phyloP scores from a whole-genome alignment of 345 rosid genomes.

The Pistacia integerrima region DNA sequence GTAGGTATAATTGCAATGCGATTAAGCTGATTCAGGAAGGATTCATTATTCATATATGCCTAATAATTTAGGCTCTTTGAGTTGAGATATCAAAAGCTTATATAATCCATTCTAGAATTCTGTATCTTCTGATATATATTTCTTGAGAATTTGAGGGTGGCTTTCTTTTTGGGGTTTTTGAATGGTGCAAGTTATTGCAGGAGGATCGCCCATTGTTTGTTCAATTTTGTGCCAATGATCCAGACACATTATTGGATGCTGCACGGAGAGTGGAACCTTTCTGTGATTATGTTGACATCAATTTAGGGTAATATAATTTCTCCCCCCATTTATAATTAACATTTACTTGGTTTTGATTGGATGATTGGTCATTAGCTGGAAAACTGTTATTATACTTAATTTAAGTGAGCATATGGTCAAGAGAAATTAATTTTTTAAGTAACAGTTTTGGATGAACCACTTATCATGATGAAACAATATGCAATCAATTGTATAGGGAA shows the following conservation, averaged over 20 bases:
- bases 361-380: neutral
- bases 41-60: neutral
- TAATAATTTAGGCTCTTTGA: neutral
- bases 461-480: neutral
- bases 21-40: neutral
- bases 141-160: neutral
- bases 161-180: neutral
- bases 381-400: neutral
- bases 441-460: neutral
- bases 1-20: neutral
- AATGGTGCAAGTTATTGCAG: constrained; percentile 39
- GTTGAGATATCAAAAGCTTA: neutral
- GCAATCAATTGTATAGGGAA: neutral
- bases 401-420: neutral
- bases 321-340: neutral
- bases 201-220: constrained; percentile 95
- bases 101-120: neutral
- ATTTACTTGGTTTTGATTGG: neutral
- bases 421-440: no score
- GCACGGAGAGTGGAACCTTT: constrained; percentile 73
- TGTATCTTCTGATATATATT: neutral
- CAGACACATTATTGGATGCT: constrained; percentile 72
- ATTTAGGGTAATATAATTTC: constrained; percentile 65
- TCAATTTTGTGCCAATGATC: constrained; percentile 97
- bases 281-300: constrained; percentile 93